phyloP scores from a whole-genome alignment of 176 grass and related monocot genomes.

The Luzula sylvatica region DNA sequence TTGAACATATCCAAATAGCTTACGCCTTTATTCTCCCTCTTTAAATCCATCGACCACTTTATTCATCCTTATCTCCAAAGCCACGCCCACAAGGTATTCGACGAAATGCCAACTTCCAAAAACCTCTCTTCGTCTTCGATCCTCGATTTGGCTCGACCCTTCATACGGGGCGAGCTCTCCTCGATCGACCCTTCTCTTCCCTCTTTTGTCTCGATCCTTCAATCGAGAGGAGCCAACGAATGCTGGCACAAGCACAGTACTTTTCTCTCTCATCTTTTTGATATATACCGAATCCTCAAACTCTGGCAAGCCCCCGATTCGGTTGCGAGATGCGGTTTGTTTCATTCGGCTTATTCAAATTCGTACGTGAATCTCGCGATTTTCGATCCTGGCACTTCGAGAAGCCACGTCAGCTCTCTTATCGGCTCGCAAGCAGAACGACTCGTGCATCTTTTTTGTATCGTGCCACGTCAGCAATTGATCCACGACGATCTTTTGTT shows the following conservation, averaged over 20 bases:
- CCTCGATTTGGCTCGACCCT: conserved; percentile 44
- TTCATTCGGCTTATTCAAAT: conserved; percentile 95
- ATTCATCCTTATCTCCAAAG: too few relatives aligned
- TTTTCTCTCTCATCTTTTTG: conserved; percentile 74
- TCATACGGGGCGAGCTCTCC: conserved; percentile 49
- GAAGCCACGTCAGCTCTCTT: conserved; percentile 27
- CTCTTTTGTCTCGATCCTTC: conserved; percentile 34
- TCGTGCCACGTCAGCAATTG: conserved; percentile 60
- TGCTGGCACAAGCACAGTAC: conserved; percentile 99
- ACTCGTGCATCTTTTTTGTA: conserved; percentile 83
- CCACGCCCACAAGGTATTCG: neutral
- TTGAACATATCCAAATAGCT: too few relatives aligned
- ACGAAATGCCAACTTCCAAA: conserved; percentile 7
- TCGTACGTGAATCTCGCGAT: conserved; percentile 92
- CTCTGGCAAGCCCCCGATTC: conserved; percentile 50
- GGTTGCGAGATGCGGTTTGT: conserved; percentile 57
- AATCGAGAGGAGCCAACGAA: conserved; percentile 53
- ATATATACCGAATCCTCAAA: conserved; percentile 51
- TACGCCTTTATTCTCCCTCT: too few relatives aligned
- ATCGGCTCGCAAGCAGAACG: conserved; percentile 46
- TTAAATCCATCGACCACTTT: too few relatives aligned
- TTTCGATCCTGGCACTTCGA: conserved; percentile 50
- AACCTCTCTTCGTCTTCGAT: conserved; percentile 13
- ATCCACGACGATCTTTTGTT: conserved; percentile 51
- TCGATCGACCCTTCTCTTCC: conserved; percentile 51